Percentiles rank a stretch among this genome's conserved stretches.
Conservation (phyloP, 2,329 filamentous ascomycete genomes). For the Clathrospora elynae region DNA sequence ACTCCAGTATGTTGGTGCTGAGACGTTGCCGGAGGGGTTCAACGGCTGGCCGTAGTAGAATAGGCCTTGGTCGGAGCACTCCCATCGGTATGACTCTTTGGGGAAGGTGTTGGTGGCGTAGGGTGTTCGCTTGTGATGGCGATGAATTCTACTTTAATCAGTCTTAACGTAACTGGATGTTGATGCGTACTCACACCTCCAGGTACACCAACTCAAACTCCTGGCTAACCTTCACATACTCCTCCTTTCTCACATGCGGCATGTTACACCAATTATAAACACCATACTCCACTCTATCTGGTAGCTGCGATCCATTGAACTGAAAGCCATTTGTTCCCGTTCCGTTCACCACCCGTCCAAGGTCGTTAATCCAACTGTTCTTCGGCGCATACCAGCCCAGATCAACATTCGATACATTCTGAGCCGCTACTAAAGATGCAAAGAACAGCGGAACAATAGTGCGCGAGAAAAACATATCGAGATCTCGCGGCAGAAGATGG, state of each 20-base stretch:
- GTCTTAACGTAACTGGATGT: not conserved
- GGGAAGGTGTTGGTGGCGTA: conserved; percentile 80
- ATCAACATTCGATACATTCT: conserved; percentile 29
- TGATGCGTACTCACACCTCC: conserved; percentile 62
- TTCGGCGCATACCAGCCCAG: conserved; percentile 45
- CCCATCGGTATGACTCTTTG: conserved; percentile 72
- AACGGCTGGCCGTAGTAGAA: conserved; percentile 71
- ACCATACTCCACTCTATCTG: conserved; percentile 60
- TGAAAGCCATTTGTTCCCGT: conserved; percentile 74
- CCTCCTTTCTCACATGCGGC: conserved; percentile 73
- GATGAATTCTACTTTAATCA: conserved; percentile 61
- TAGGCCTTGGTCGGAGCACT: conserved; percentile 71
- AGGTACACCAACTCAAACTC: conserved; percentile 75
- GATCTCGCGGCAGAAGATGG: conserved; percentile 18
- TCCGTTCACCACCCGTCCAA: conserved; percentile 62
- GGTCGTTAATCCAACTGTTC: conserved; percentile 62
- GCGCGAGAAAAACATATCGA: conserved; percentile 31
- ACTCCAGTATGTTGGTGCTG: conserved; percentile 68
- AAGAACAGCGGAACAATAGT: conserved; percentile 25
- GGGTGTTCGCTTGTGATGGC: conserved; percentile 83
- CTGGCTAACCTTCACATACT: conserved; percentile 62
- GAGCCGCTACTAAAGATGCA: conserved; percentile 18
- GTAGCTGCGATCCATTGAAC: conserved; percentile 68
- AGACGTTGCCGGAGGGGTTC: conserved; percentile 51
- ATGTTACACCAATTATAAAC: conserved; percentile 86